Percentiles rank a stretch among this genome's conserved stretches.
These are phyloP conservation scores for Diplodia intermedia DNA, from an alignment of 2,329 filamentous ascomycete species.

Conservation along the genomic window DNA sequence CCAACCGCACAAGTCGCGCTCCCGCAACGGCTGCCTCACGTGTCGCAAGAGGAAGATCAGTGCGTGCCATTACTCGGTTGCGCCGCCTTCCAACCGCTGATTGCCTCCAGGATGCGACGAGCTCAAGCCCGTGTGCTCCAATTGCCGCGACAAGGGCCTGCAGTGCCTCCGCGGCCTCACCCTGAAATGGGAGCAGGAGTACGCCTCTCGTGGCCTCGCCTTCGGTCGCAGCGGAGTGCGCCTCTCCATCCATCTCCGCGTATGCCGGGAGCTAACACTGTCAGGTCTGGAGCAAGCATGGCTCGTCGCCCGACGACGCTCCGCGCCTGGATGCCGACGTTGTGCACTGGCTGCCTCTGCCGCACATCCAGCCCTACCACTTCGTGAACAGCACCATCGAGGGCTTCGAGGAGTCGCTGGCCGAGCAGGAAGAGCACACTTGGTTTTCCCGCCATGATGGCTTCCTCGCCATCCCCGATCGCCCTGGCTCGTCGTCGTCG, in stretches of 20 bases:
- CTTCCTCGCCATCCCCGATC: neutral
- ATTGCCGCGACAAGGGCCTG: constrained; percentile 47
- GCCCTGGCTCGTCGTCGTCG: constrained; percentile 23
- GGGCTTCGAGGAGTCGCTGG: constrained; percentile 32
- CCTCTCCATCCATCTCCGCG: neutral
- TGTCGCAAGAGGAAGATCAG: constrained; percentile 50
- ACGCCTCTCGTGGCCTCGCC: constrained; percentile 50
- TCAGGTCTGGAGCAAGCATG: constrained; percentile 45
- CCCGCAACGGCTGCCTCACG: constrained; percentile 51
- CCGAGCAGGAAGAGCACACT: constrained; percentile 23
- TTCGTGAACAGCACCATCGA: constrained; percentile 37
- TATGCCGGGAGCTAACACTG: neutral
- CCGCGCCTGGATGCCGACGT: constrained; percentile 30
- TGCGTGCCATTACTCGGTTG: neutral
- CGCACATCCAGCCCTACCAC: constrained; percentile 37
- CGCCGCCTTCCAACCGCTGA: neutral
- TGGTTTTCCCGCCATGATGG: constrained; percentile 7
- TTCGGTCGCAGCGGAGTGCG: constrained; percentile 51
- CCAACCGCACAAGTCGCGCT: constrained; percentile 39
- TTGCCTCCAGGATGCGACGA: constrained; percentile 46
- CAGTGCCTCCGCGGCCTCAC: constrained; percentile 44
- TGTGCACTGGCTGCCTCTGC: constrained; percentile 36
- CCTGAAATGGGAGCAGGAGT: constrained; percentile 47
- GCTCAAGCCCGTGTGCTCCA: constrained; percentile 47
- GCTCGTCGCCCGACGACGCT: constrained; percentile 30